A percentile compares a stretch with the other conserved stretches of the same genome.
These are phyloP conservation scores for Cladosporium sp. DNA, from an alignment of 2,329 filamentous ascomycete species.

Conservation along the genomic window DNA sequence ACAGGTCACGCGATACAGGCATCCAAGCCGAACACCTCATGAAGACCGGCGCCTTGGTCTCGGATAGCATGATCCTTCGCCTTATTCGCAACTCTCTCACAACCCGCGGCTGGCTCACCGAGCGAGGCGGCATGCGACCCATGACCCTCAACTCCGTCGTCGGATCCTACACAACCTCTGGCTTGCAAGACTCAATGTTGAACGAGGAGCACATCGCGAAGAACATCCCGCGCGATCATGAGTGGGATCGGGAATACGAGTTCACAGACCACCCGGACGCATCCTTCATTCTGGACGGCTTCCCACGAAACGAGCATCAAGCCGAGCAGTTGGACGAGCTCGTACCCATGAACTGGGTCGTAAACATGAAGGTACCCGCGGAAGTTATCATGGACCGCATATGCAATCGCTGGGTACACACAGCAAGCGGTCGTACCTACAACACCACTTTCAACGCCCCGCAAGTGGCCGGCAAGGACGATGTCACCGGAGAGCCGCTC, in stretches of 20 bases:
- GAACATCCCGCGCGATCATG: conserved; percentile 25
- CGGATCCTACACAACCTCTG: conserved; percentile 10
- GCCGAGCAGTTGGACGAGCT: conserved; percentile 72
- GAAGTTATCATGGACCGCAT: conserved; percentile 87
- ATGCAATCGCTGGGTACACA: conserved; percentile 88
- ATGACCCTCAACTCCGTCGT: conserved; percentile 42
- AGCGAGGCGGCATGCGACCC: conserved; percentile 38
- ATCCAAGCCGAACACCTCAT: conserved; percentile 88
- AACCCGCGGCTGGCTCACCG: conserved; percentile 73
- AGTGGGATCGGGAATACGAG: conserved; percentile 35
- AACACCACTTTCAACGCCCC: conserved; percentile 92
- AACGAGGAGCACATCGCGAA: conserved; percentile 40
- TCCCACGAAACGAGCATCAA: conserved; percentile 82
- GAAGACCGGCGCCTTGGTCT: conserved; percentile 82
- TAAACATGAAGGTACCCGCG: conserved; percentile 79
- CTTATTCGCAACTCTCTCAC: conserved; percentile 88
- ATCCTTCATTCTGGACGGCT: conserved; percentile 94
- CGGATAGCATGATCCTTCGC: conserved; percentile 84
- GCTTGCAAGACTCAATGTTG: conserved; percentile 8
- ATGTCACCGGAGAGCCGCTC: conserved; percentile 83
- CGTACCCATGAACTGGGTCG: conserved; percentile 90
- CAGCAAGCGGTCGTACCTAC: conserved; percentile 85
- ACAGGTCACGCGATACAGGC: conserved; percentile 49
- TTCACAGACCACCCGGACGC: conserved; percentile 67
- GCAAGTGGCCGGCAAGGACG: conserved; percentile 73